A percentile compares a stretch with the other conserved stretches of the same genome.
Evolutionary conservation across 2,329 filamentous ascomycete species (phyloP).

Genomic region (Cladosporium phlei): DNA sequence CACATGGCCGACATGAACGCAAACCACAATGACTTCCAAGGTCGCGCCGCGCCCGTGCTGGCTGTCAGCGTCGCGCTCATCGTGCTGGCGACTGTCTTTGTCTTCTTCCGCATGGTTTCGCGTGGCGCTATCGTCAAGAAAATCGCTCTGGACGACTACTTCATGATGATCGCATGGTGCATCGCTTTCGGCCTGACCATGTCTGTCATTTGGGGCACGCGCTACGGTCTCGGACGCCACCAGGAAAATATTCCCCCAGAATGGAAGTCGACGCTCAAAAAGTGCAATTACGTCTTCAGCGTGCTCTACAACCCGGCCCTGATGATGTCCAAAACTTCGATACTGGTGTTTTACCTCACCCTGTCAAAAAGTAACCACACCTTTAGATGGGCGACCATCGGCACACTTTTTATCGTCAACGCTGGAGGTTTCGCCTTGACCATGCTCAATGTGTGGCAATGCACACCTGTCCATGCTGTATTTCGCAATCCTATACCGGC

Average conservation of each 20-base stretch:
- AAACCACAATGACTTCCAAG: constrained; percentile 27
- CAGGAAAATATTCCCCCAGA: constrained; percentile 54
- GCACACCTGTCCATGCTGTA: constrained; percentile 65
- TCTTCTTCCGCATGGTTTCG: constrained; percentile 68
- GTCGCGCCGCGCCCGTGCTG: constrained; percentile 51
- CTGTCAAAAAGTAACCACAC: constrained; percentile 73
- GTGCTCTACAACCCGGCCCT: constrained; percentile 73
- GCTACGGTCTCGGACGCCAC: constrained; percentile 63
- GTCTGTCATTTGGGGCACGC: constrained; percentile 60
- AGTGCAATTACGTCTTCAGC: constrained; percentile 55
- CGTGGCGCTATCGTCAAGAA: constrained; percentile 67
- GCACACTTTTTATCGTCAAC: constrained; percentile 72
- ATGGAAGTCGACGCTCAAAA: constrained; percentile 52
- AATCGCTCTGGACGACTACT: constrained; percentile 71
- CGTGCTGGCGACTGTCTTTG: constrained; percentile 67
- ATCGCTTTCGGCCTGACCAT: constrained; percentile 64
- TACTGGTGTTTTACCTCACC: constrained; percentile 83
- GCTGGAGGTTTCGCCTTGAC: constrained; percentile 73
- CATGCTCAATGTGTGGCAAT: constrained; percentile 83
- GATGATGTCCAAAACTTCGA: constrained; percentile 90
- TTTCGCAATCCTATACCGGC: constrained; percentile 51
- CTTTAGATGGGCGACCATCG: constrained; percentile 77
- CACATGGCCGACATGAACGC: constrained; percentile 18
- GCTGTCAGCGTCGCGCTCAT: constrained; percentile 67
- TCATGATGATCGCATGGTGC: constrained; percentile 75